Evolutionary conservation across 768 basidiomycete genomes (phyloP), one percentile per base, ranked within the genome.

Genomic region (Leucosporidium creatinivorum): DNA sequence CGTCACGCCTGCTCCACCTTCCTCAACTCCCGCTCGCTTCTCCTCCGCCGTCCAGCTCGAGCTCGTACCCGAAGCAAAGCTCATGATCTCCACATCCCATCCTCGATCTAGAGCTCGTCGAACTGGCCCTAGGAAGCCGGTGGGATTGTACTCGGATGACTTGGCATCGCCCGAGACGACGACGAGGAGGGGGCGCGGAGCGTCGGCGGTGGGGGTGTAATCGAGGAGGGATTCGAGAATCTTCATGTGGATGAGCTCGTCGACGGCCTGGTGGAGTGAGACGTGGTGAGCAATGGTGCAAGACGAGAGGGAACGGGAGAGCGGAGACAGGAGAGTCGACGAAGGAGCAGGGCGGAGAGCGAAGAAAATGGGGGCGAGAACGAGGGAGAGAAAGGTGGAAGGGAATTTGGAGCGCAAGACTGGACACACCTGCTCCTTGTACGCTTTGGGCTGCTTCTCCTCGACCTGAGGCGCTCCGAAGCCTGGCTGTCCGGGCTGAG

Each of bases 121-220:
- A 18, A 93, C 90, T 54, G 89, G 88, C 0, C 92, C 91, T 30
- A 93, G 77, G 80, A 96, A 98, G 9, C 93, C 93, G 74, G 92
- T 89, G 67, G 91, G 89, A 77, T 86, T 93, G 77, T 94, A 96
- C 76, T 94, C 89, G 8, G 89, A 89, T 15, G 88, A 87, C 74
- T 91, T 90, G 28, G 91, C 92, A 77, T 98, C 93, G 7, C 93
- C 93, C 0, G 93, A 96, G 1, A 91, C 93, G 52, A 97, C 84
- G 55, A 96, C 87, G 73, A 96, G 89, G 25, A 89, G 91, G 7
- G 76, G 63, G 33, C 64, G 65, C 10, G 31, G 44, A 17, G 57
- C 4, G 26, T 36, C 28, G 0, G 68, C 62, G 1, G 36, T 10
- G 3, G 71, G 71, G 0, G 56, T 48, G 10, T 84, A 82, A 54